Evolutionary conservation across 2,329 filamentous ascomycete species (phyloP).

Genomic region (Alternaria consortialis): DNA sequence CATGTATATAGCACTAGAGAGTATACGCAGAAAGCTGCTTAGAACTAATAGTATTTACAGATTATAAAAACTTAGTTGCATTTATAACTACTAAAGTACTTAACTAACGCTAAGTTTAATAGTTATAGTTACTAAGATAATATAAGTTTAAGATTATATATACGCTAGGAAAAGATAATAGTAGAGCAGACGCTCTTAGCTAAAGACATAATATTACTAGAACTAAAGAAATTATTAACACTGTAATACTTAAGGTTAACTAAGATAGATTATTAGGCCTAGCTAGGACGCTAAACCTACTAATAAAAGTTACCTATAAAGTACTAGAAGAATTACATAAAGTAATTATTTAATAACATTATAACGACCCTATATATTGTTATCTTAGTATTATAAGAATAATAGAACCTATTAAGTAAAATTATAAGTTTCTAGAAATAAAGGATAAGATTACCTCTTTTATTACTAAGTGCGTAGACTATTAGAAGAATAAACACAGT

Average conservation of each 20-base stretch:
- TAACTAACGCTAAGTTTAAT: conserved; percentile 35
- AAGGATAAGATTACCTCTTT: conserved; percentile 9
- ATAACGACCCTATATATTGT: not conserved
- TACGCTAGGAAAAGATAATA: not conserved
- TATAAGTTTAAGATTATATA: conserved; percentile 7
- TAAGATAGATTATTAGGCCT: not conserved
- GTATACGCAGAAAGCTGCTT: conserved; percentile 5
- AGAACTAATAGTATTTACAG: conserved; percentile 33
- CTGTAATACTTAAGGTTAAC: too few species aligned
- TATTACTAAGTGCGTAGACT: conserved; percentile 10
- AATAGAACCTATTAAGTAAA: conserved; percentile 6
- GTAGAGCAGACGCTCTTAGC: conserved; percentile 9
- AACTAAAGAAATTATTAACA: too few species aligned
- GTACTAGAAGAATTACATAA: conserved; percentile 2
- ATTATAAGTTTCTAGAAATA: conserved; percentile 9
- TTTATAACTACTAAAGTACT: conserved; percentile 41
- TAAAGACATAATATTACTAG: too few species aligned
- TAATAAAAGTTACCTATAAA: too few species aligned
- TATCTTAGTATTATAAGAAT: not conserved
- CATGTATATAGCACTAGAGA: conserved; percentile 34
- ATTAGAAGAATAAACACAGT: conserved; percentile 14
- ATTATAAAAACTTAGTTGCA: conserved; percentile 42
- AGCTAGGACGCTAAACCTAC: too few species aligned
- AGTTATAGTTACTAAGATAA: not conserved
- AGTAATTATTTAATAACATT: not conserved